Percentiles rank a stretch among this genome's conserved stretches.
Conservation (phyloP, 2,329 filamentous ascomycete species). For the Hypocreales sp. region DNA sequence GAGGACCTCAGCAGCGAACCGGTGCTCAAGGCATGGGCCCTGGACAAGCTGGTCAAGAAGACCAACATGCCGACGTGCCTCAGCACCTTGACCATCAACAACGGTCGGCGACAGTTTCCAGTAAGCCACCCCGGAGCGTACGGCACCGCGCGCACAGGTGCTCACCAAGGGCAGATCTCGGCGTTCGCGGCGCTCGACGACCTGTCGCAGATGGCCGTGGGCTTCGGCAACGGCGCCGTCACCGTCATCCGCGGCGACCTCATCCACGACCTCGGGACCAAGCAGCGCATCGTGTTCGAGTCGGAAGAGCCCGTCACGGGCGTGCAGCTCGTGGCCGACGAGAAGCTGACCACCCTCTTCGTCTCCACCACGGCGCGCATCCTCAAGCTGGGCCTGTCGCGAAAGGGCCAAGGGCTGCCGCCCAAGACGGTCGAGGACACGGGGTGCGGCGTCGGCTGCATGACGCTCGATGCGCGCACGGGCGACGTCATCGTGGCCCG, state of each 20-base stretch:
- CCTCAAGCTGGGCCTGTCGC: constrained; percentile 72
- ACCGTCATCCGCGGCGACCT: constrained; percentile 88
- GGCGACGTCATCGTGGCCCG: constrained; percentile 84
- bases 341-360: constrained; percentile 60
- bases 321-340: constrained; percentile 55
- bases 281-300: constrained; percentile 89
- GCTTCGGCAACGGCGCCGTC: constrained; percentile 89
- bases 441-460: constrained; percentile 87
- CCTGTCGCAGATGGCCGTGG: constrained; percentile 82
- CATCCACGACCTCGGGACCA: constrained; percentile 86
- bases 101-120: constrained; percentile 86
- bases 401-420: constrained; percentile 76
- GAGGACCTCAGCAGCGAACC: constrained; percentile 84
- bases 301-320: constrained; percentile 94
- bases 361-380: constrained; percentile 84
- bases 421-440: constrained; percentile 78
- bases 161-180: constrained; percentile 43
- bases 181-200: constrained; percentile 80
- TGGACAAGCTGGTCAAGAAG: constrained; percentile 90
- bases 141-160: fast-evolving
- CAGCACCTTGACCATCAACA: constrained; percentile 73
- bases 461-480: constrained; percentile 68
- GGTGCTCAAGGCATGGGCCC: constrained; percentile 88
- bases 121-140: constrained; percentile 27
- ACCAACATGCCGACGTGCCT: constrained; percentile 78